phyloP scores from a whole-genome alignment of 148 eudicot genomes.

The Camellia japonica region DNA sequence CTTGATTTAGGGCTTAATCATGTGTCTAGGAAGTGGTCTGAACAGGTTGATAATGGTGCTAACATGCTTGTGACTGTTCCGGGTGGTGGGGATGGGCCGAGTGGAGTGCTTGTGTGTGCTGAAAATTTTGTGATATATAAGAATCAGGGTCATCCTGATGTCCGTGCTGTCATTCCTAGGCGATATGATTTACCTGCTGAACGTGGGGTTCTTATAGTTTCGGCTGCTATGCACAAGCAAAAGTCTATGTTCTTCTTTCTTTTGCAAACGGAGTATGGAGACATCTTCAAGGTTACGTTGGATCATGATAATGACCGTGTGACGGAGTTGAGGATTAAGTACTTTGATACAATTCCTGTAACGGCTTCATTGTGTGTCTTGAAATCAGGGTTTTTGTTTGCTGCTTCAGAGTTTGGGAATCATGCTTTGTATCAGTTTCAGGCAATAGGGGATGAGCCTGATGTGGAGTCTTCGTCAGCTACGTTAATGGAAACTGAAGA shows the following conservation, averaged over 20 bases:
- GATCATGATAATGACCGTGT: constrained; percentile 79
- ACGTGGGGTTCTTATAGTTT: constrained; percentile 84
- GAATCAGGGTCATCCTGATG: constrained; percentile 92
- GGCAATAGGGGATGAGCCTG: constrained; percentile 96
- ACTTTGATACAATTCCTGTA: constrained; percentile 94
- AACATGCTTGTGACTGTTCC: constrained; percentile 96
- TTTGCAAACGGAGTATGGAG: constrained; percentile 91
- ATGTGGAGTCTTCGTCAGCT: constrained; percentile 78
- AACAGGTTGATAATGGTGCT: constrained; percentile 93
- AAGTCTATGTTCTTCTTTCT: constrained; percentile 91
- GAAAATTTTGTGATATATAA: constrained; percentile 96
- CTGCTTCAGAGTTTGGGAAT: constrained; percentile 97
- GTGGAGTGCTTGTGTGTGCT: constrained; percentile 97
- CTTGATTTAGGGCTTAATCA: constrained; percentile 95
- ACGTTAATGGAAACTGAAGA: constrained; percentile 88
- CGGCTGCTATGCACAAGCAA: constrained; percentile 88
- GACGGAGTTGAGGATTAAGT: constrained; percentile 76
- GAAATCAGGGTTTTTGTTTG: constrained; percentile 88
- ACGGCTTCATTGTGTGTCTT: constrained; percentile 77
- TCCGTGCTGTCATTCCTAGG: constrained; percentile 91
- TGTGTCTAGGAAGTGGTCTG: constrained; percentile 99
- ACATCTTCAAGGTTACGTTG: constrained; percentile 84
- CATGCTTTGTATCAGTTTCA: constrained; percentile 96
- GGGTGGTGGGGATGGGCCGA: constrained; percentile 97
- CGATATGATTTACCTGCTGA: constrained; percentile 86